phyloP scores from a whole-genome alignment of 1,139 yeast species.

The Meyerozyma carpophila region DNA sequence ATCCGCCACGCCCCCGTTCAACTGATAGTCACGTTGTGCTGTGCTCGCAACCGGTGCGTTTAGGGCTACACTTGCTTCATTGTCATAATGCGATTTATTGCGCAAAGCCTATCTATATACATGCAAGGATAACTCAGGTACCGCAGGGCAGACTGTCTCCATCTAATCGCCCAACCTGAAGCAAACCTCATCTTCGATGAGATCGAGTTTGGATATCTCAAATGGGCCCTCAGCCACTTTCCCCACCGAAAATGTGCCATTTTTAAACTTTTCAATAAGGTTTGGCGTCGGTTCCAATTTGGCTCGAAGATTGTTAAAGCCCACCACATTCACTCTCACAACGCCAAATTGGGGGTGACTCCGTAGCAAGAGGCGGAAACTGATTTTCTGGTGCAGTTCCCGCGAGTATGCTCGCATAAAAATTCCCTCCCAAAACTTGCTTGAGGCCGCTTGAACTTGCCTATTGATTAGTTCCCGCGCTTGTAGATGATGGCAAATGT shows the following conservation, averaged over 20 bases:
- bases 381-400: slow-evolving; percentile 13
- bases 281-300: slow-evolving; percentile 18
- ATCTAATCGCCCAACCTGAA: slow-evolving; percentile 4
- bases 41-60: no score
- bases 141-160: no score
- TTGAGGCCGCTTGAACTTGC: slow-evolving; percentile 20
- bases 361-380: slow-evolving; percentile 21
- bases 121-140: background rate
- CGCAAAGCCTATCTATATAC: background rate
- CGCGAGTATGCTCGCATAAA: slow-evolving; percentile 27
- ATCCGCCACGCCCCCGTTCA: no score
- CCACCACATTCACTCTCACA: slow-evolving; percentile 21
- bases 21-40: no score
- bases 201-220: slow-evolving; percentile 23
- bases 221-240: slow-evolving; percentile 15
- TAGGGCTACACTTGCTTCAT: no score
- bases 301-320: slow-evolving; percentile 21
- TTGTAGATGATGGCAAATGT: slow-evolving; percentile 25
- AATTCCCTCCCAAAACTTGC: slow-evolving; percentile 35
- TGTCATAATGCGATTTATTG: no score
- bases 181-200: slow-evolving; percentile 27
- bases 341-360: slow-evolving; percentile 24
- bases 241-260: slow-evolving; percentile 20
- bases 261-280: slow-evolving; percentile 15
- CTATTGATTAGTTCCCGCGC: slow-evolving; percentile 24